These are phyloP conservation scores for Syzygium oleosum DNA, from an alignment of 345 rosid genomes.

Conservation along the genomic window DNA sequence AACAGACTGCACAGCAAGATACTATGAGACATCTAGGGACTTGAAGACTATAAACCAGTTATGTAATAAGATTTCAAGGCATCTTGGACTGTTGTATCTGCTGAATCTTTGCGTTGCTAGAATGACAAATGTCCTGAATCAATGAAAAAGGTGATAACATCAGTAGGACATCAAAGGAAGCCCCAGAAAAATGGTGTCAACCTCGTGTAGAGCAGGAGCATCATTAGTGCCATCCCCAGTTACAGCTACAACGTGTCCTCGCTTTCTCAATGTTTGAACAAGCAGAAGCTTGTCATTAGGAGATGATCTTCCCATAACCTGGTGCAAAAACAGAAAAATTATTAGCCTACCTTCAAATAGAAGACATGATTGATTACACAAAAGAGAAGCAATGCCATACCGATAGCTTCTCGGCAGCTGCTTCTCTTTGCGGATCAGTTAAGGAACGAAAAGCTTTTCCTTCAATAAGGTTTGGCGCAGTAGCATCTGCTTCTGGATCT, in stretches of 20 bases:
- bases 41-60: neutral
- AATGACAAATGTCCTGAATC: neutral
- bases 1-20: neutral
- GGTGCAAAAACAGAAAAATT: neutral
- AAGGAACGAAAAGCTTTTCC: conserved; percentile 71
- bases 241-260: conserved; percentile 39
- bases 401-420: conserved; percentile 66
- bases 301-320: conserved; percentile 97
- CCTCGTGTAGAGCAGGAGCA: conserved; percentile 44
- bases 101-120: neutral
- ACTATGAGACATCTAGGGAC: neutral
- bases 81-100: neutral
- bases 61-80: neutral
- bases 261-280: conserved; percentile 29
- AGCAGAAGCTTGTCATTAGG: conserved; percentile 62
- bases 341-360: neutral
- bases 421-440: conserved; percentile 63
- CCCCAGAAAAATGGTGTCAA: neutral
- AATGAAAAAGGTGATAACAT: neutral
- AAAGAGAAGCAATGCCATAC: conserved; percentile 24
- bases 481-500: conserved; percentile 44
- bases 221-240: conserved; percentile 51
- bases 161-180: neutral
- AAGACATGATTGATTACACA: neutral
- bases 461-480: conserved; percentile 69